phyloP scores from a whole-genome alignment of 2,329 filamentous ascomycete genomes.

The Beauveria sp. region DNA sequence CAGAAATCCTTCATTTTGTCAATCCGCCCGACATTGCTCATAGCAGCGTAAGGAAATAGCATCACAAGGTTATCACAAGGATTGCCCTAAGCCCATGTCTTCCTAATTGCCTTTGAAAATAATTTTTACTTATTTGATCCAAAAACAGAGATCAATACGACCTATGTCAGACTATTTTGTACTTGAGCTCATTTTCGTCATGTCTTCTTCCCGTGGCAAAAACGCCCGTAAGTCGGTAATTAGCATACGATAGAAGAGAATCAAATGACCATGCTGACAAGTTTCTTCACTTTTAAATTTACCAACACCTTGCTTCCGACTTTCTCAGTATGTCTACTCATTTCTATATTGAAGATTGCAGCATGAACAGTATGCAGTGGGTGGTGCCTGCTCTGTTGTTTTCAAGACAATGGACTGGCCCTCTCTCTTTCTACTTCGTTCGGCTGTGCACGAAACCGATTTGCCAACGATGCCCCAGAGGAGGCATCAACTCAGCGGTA shows the following conservation, averaged over 20 bases:
- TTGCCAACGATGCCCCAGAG: constrained; percentile 98
- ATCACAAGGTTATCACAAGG: neutral
- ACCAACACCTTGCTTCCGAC: neutral
- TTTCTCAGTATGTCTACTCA: neutral
- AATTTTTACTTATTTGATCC: neutral
- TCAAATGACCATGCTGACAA: neutral
- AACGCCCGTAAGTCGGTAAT: neutral
- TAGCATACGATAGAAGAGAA: neutral
- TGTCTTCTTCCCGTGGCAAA: neutral
- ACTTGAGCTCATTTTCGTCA: neutral
- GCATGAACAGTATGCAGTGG: constrained; percentile 56
- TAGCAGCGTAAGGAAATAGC: neutral
- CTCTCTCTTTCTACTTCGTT: constrained; percentile 99
- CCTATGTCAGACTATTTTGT: neutral
- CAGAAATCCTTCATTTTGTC: neutral
- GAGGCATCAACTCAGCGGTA: constrained; percentile 99
- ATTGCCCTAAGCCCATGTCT: neutral
- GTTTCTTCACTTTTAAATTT: neutral
- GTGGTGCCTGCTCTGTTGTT: constrained; percentile 99
- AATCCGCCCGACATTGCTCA: neutral
- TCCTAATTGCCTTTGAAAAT: neutral
- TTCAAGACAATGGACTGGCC: constrained; percentile 99
- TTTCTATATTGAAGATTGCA: neutral
- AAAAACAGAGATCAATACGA: neutral
- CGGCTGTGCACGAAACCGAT: constrained; percentile 99